Base-by-base conservation (phyloP, 2,329 filamentous ascomycete genomes). In the Xylaria sp. region DNA sequence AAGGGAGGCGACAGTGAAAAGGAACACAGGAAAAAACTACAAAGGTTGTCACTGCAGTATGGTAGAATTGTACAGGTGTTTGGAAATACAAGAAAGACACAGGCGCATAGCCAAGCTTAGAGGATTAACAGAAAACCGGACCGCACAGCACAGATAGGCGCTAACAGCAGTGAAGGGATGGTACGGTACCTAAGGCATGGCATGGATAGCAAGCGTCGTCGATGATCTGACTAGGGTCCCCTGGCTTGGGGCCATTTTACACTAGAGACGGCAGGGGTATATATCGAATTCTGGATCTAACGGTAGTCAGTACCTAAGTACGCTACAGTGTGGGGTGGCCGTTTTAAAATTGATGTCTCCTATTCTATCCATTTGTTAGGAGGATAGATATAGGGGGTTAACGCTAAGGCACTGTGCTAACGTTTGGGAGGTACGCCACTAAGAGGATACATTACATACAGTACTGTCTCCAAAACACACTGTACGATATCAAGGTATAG, bases 41-140 rank as follows among this genome's bases (percentile, higher is more conserved):
- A 35, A 35, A 35, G 29, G n/a, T 23, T 13, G 29, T 55, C 32
- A 23, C 51, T 37, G 51, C 21, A 25, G 21, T 10, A 23, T 48
- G 18, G 18, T 44, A 44, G 40, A 18, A 44, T n/a, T 18, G 40
- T 44, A 44, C 16, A 44, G 40, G 40, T 25, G 51, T 21, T 32
- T 64, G 25, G 53, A 68, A 51, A 65, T 65, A 62, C 65, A 70
- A 44, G 54, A 50, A 40, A 40, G 32, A 44, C 44, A 59, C 44
- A 61, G 42, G 55, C 55, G 68, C 62, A 69, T 67, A 42, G 68
- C 63, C 63, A 69, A 66, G 63, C 40, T n/a, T 57, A 37, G 29
- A 64, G 51, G n/a, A 61, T 48, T 27, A n/a, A 42, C 32, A 21
- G 54, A 40, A 55, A 60, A 55, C 35, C 16, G 32, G 58, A 48